A percentile compares a stretch with the other conserved stretches of the same genome.
Evolutionary conservation across 805 yeast genomes (phyloP).

Genomic region (Maudiozyma saulgeensis): DNA sequence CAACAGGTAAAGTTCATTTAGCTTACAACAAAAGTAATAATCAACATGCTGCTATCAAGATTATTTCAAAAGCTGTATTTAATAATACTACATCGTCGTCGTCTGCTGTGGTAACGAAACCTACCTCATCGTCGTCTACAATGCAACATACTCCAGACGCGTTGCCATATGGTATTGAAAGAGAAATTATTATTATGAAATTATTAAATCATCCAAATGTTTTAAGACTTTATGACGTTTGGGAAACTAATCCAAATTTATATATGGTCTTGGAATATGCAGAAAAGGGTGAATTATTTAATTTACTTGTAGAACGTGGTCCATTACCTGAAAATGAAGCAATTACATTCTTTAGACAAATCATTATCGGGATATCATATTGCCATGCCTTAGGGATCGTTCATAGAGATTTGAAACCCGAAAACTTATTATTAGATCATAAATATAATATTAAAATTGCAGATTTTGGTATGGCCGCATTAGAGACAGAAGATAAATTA

Average conservation of each 20-base stretch:
- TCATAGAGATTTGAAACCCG: slow-evolving; percentile 82
- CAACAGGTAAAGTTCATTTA: slow-evolving; percentile 87
- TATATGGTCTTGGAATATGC: slow-evolving; percentile 90
- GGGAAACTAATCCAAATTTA: slow-evolving; percentile 76
- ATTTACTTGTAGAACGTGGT: slow-evolving; percentile 80
- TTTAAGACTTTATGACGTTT: slow-evolving; percentile 70
- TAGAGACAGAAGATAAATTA: slow-evolving; percentile 71
- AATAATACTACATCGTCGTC: slow-evolving; percentile 14
- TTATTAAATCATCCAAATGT: slow-evolving; percentile 69
- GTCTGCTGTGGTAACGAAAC: too few relatives aligned
- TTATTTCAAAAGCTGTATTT: slow-evolving; percentile 79
- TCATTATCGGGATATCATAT: slow-evolving; percentile 72
- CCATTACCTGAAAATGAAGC: slow-evolving; percentile 86
- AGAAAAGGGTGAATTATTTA: slow-evolving; percentile 95
- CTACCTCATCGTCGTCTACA: slow-evolving; percentile 18
- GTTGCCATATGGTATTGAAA: slow-evolving; percentile 74
- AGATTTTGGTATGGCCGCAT: slow-evolving; percentile 98
- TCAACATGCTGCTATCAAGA: slow-evolving; percentile 90
- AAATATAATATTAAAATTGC: slow-evolving; percentile 89
- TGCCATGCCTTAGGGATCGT: slow-evolving; percentile 82
- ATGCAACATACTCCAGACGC: slow-evolving; percentile 42
- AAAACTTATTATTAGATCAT: slow-evolving; percentile 68
- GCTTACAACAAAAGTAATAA: slow-evolving; percentile 82
- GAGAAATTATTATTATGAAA: slow-evolving; percentile 82
- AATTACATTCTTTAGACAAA: slow-evolving; percentile 77